Percentiles rank a stretch among this genome's conserved stretches.
phyloP scores from a whole-genome alignment of 2,329 filamentous ascomycete species.

The Verticillium nubilum region DNA sequence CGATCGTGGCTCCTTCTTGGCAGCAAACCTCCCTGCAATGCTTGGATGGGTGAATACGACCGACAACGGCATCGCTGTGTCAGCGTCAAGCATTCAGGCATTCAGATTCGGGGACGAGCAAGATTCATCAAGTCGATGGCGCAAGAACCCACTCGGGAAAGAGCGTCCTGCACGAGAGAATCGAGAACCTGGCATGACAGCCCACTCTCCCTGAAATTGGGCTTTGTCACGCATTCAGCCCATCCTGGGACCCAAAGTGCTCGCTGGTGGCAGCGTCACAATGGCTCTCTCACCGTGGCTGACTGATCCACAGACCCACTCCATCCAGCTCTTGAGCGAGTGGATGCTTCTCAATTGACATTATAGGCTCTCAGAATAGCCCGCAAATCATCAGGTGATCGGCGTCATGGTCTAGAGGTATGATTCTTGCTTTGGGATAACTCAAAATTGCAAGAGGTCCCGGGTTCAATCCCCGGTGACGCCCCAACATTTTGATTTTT shows the following conservation, averaged over 20 bases:
- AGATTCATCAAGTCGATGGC: neutral
- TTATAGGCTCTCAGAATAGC: neutral
- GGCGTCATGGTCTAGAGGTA: constrained; percentile 4
- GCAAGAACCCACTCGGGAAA: neutral
- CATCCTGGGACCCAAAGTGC: neutral
- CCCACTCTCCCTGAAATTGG: neutral
- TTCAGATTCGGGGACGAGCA: neutral
- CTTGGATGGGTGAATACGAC: neutral
- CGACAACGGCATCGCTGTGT: no score
- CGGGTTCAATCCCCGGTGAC: constrained; percentile 3
- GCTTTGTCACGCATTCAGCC: neutral
- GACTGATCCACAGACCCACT: no score
- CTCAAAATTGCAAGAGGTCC: constrained; percentile 3
- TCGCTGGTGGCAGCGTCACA: neutral
- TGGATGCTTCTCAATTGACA: no score
- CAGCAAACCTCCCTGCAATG: neutral
- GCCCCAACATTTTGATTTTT: constrained; percentile 1
- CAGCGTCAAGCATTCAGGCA: neutral
- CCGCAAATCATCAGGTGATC: neutral
- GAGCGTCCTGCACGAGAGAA: neutral
- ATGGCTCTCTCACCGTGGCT: neutral
- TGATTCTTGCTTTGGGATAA: constrained; percentile 4
- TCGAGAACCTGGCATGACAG: neutral
- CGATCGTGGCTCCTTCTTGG: neutral
- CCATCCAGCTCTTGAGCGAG: no score